Conservation (phyloP, 441 rosid genomes). For the Corymbia citriodora region DNA sequence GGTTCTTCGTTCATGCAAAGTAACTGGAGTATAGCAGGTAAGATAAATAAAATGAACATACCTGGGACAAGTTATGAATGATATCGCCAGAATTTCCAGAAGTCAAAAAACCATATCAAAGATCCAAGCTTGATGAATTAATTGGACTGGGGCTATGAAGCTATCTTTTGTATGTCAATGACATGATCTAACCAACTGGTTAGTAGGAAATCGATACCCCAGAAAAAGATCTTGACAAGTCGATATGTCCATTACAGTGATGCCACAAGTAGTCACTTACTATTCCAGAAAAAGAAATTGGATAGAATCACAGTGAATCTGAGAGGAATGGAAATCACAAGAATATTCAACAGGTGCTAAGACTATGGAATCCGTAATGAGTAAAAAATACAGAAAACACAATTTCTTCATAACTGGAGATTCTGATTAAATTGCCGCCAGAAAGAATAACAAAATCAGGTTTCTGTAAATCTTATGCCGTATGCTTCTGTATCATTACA, state of each 20-base stretch:
- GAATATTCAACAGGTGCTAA: background rate
- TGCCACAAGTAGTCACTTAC: background rate
- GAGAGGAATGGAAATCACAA: background rate
- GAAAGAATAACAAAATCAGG: slow-evolving; percentile 20
- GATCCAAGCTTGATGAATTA: background rate
- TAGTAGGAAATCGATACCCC: background rate
- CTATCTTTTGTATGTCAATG: background rate
- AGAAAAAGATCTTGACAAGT: background rate
- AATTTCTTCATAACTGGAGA: background rate
- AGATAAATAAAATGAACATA: background rate
- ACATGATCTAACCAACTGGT: background rate
- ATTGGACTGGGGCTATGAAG: background rate
- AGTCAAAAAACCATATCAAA: background rate
- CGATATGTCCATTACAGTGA: background rate
- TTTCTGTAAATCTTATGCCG: background rate
- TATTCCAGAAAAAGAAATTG: background rate
- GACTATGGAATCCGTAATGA: background rate
- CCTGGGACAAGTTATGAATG: background rate
- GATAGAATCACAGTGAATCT: background rate
- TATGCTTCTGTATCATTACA: slow-evolving; percentile 21
- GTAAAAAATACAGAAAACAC: background rate
- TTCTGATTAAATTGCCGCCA: background rate
- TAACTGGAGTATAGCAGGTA: background rate
- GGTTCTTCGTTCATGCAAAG: background rate
- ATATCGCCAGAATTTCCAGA: background rate